phyloP scores from a whole-genome alignment of 1,284 basidiomycete genomes.

The Tetrapyrgos nigripes region DNA sequence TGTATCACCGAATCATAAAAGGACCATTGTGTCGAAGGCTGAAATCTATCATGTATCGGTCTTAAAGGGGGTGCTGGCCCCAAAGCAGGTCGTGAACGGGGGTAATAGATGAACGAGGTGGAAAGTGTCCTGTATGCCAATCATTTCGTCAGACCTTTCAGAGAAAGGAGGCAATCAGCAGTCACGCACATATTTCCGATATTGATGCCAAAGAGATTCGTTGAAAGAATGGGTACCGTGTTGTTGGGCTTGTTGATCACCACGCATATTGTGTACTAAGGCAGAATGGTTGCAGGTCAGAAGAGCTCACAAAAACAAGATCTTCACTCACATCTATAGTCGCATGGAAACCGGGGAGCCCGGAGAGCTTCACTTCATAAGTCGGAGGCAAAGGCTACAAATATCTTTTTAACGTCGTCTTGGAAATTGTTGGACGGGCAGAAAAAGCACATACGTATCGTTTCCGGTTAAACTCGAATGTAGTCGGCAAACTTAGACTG shows the following conservation, averaged over 20 bases:
- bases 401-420: conserved; percentile 13
- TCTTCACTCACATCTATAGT: conserved; percentile 53
- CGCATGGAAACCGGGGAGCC: conserved; percentile 71
- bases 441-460: conserved; percentile 57
- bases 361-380: conserved; percentile 63
- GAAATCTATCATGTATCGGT: conserved; percentile 42
- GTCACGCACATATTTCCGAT: conserved; percentile 50
- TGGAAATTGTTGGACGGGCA: conserved; percentile 12
- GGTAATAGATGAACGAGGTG: conserved; percentile 69
- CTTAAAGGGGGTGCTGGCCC: conserved; percentile 57
- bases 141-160: too few relatives aligned
- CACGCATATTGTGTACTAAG: conserved; percentile 59
- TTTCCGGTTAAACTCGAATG: conserved; percentile 59
- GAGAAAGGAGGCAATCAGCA: conserved; percentile 14
- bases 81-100: conserved; percentile 64
- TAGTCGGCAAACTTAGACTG: conserved; percentile 58
- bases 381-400: conserved; percentile 68
- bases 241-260: conserved; percentile 50
- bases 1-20: conserved; percentile 50
- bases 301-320: neutral
- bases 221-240: conserved; percentile 43
- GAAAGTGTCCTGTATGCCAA: conserved; percentile 50
- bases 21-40: conserved; percentile 54
- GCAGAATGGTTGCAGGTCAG: neutral
- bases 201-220: conserved; percentile 51